These are phyloP conservation scores for Aureobasidium sp. DNA, from an alignment of 2,329 filamentous ascomycete genomes.

Conservation along the genomic window DNA sequence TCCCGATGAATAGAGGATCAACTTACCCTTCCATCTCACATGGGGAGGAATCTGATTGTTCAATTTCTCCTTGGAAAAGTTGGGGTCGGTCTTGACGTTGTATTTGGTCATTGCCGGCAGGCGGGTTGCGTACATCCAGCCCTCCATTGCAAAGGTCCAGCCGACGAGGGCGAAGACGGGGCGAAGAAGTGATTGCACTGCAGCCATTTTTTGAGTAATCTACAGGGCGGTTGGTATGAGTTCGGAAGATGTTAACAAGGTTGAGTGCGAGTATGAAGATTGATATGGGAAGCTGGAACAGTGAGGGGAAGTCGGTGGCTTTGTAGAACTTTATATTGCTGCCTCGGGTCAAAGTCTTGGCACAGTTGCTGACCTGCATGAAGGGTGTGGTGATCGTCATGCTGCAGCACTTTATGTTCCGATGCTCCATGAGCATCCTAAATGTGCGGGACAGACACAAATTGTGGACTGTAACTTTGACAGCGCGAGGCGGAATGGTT, in stretches of 20 bases:
- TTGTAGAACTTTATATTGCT: not conserved
- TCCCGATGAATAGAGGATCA: too few species aligned
- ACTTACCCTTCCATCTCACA: conserved; percentile 13
- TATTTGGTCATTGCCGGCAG: conserved; percentile 29
- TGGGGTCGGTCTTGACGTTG: conserved; percentile 17
- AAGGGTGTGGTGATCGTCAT: not conserved
- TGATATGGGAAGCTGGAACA: not conserved
- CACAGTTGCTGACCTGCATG: not conserved
- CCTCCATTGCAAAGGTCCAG: conserved; percentile 36
- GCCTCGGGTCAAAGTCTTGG: not conserved
- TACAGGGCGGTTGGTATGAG: not conserved
- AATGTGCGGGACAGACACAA: too few species aligned
- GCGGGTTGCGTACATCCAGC: conserved; percentile 33
- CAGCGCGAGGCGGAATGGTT: too few species aligned
- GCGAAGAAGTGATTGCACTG: not conserved
- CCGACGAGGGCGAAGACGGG: conserved; percentile 25
- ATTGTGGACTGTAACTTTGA: too few species aligned
- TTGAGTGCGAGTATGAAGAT: not conserved
- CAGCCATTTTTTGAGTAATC: not conserved
- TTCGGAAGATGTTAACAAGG: not conserved
- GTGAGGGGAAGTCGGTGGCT: not conserved
- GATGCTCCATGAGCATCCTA: too few species aligned
- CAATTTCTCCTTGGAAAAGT: conserved; percentile 7
- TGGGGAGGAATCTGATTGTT: conserved; percentile 19
- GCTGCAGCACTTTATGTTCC: too few species aligned